These are phyloP conservation scores for Takashimella tepidaria DNA, from an alignment of 1,284 basidiomycete species.

Conservation along the genomic window DNA sequence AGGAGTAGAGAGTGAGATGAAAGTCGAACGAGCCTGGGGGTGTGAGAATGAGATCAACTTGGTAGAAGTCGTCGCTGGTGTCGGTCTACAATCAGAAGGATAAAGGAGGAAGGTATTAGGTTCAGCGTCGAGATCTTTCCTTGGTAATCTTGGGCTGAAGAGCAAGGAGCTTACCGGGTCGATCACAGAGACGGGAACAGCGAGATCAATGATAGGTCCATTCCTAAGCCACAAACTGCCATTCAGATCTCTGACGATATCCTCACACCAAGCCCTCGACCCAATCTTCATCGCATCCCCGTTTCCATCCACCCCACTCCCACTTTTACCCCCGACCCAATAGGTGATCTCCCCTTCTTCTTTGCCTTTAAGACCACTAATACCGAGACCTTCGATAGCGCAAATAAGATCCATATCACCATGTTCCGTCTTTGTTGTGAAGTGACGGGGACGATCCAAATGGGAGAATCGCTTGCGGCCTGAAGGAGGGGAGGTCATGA, in stretches of 20 bases:
- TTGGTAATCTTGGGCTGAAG: no score
- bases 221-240: slow-evolving; percentile 5
- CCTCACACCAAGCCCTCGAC: slow-evolving; percentile 8
- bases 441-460: slow-evolving; percentile 4
- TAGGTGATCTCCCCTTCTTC: background rate
- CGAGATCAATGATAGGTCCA: slow-evolving; percentile 7
- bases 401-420: slow-evolving; percentile 38
- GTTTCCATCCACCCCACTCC: background rate
- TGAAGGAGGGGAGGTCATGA: slow-evolving; percentile 8
- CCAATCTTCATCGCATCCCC: no score
- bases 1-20: slow-evolving; percentile 9
- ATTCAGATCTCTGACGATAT: slow-evolving; percentile 7
- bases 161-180: background rate
- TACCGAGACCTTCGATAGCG: slow-evolving; percentile 13
- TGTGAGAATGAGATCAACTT: slow-evolving; percentile 30
- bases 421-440: slow-evolving; percentile 24
- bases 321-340: background rate
- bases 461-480: slow-evolving; percentile 8
- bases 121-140: no score
- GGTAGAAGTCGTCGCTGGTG: slow-evolving; percentile 19
- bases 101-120: background rate
- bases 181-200: slow-evolving; percentile 3
- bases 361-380: slow-evolving; percentile 3
- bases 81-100: background rate
- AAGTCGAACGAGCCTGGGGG: slow-evolving; percentile 20